phyloP scores from a whole-genome alignment of 139 green algal species.

The Coccomyxa sp. region DNA sequence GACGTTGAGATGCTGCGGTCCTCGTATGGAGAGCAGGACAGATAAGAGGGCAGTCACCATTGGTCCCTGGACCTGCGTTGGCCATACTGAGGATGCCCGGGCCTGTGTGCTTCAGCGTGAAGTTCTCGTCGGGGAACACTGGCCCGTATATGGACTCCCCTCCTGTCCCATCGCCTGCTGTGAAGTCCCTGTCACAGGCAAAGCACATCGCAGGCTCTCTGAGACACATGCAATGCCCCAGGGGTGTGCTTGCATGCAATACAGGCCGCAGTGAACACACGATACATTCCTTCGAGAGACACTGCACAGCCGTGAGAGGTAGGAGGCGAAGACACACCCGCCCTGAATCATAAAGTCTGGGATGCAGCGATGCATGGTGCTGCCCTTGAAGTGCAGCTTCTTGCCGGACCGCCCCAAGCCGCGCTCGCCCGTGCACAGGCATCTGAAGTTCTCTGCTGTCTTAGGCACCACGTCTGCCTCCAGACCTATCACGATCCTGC shows the following conservation, averaged over 20 bases:
- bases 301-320: background rate
- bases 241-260: background rate
- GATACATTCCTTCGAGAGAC: background rate
- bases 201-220: too few relatives aligned
- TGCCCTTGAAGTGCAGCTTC: constrained; percentile 45
- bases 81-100: constrained; percentile 67
- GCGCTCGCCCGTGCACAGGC: constrained; percentile 44
- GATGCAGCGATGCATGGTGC: constrained; percentile 49
- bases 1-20: background rate
- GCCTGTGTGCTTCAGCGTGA: constrained; percentile 33
- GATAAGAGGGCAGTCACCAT: too few relatives aligned
- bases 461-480: constrained; percentile 14
- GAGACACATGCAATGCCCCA: too few relatives aligned
- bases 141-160: constrained; percentile 67
- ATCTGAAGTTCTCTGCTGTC: constrained; percentile 1
- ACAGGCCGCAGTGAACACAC: background rate
- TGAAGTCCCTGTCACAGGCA: constrained; percentile 58
- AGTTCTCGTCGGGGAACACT: constrained; percentile 50
- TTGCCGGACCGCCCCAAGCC: constrained; percentile 42
- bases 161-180: constrained; percentile 70
- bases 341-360: constrained; percentile 20
- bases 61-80: constrained; percentile 72
- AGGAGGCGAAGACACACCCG: background rate
- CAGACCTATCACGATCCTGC: constrained; percentile 13
- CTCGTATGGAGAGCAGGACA: too few relatives aligned